Percentiles rank a stretch among this genome's conserved stretches.
These are phyloP conservation scores for Rosellinia necatrix DNA, from an alignment of 2,329 filamentous ascomycete species.

Conservation along the genomic window DNA sequence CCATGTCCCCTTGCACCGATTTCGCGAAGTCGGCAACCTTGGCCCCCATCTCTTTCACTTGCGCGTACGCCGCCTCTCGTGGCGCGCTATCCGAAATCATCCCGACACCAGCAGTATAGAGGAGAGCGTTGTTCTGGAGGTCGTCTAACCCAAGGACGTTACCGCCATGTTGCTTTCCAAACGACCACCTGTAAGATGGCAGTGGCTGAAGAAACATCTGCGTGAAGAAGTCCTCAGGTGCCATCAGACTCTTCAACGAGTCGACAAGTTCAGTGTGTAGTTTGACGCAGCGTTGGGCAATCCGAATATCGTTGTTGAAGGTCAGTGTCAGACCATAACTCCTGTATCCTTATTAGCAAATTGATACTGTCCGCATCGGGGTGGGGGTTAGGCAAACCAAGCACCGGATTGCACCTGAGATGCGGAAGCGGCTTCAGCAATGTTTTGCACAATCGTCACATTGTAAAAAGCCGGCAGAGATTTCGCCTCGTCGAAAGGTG, in stretches of 20 bases:
- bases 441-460: constrained; percentile 16
- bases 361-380: not conserved
- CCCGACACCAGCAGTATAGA: constrained; percentile 31
- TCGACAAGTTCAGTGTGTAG: constrained; percentile 26
- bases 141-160: constrained; percentile 38
- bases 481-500: constrained; percentile 27
- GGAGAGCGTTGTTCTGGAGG: constrained; percentile 26
- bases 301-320: constrained; percentile 31
- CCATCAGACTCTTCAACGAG: constrained; percentile 25
- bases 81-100: constrained; percentile 23
- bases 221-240: constrained; percentile 27
- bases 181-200: constrained; percentile 29
- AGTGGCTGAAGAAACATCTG: constrained; percentile 33
- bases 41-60: constrained; percentile 24
- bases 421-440: constrained; percentile 29
- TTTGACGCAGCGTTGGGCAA: constrained; percentile 25
- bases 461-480: constrained; percentile 28
- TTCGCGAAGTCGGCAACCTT: constrained; percentile 30
- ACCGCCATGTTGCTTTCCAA: constrained; percentile 30
- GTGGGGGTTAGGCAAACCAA: constrained; percentile 17
- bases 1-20: constrained; percentile 30
- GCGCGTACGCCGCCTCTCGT: constrained; percentile 26
- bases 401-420: constrained; percentile 24
- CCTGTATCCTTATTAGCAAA: constrained; percentile 20
- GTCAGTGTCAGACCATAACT: constrained; percentile 28